A percentile compares a stretch with the other conserved stretches of the same genome.
These are phyloP conservation scores for Komagataea norvegica DNA, from an alignment of 1,139 yeast species.

Conservation along the genomic window DNA sequence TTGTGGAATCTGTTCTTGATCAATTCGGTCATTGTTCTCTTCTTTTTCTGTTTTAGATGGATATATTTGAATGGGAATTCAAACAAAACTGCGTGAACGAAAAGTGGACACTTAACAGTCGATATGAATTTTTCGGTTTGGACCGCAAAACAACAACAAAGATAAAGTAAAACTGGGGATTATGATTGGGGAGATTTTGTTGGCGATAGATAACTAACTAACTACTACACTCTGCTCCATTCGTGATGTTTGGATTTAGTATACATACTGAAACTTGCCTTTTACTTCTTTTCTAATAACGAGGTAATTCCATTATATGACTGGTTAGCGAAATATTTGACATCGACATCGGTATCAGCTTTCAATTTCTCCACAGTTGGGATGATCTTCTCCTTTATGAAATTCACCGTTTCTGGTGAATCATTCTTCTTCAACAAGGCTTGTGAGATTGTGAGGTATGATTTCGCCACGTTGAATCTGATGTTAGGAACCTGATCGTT, in stretches of 20 bases:
- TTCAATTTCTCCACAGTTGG: conserved; percentile 62
- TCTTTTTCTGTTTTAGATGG: background rate
- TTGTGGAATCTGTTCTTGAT: conserved; percentile 25
- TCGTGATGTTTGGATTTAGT: background rate
- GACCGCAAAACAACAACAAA: conserved; percentile 1
- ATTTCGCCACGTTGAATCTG: conserved; percentile 89
- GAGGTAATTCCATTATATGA: conserved; percentile 36
- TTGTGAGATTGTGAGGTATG: conserved; percentile 59
- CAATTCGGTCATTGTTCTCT: conserved; percentile 12
- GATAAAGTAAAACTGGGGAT: background rate
- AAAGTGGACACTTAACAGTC: no score
- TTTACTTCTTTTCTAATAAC: conserved; percentile 7
- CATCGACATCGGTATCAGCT: conserved; percentile 82
- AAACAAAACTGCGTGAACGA: no score
- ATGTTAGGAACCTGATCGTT: conserved; percentile 90
- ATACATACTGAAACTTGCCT: background rate
- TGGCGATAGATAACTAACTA: no score
- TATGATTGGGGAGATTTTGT: no score
- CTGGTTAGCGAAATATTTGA: conserved; percentile 74
- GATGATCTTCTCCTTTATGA: conserved; percentile 52
- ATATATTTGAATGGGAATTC: no score
- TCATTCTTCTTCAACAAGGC: conserved; percentile 33
- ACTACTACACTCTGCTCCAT: no score
- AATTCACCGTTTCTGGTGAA: conserved; percentile 28
- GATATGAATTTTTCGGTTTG: conserved; percentile 3